Evolutionary conservation across 768 basidiomycete species (phyloP), one percentile per base, ranked within the genome.

Genomic region (Amanita rimosa): DNA sequence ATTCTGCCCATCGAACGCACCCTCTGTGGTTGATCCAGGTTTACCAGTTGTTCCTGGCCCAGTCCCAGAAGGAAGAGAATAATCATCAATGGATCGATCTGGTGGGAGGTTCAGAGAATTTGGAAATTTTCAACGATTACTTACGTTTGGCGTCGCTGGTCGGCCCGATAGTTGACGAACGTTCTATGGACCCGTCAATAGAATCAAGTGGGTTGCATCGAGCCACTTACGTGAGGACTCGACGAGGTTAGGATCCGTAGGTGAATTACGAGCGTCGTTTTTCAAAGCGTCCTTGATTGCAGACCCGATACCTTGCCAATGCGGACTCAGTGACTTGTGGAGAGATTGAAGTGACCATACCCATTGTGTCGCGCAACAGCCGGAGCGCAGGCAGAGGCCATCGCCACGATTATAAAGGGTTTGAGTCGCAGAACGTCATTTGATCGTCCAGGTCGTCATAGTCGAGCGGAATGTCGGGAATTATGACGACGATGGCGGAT

Each of bases 11-110:
- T 55, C 35, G 17, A 53, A 31, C 22, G 50, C 51, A 51, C 53
- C 51, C 4, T 42, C 47, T 8, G 27, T 11, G 16, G 50, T 49
- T 9, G 52, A 40, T 2, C 27, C 26, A 6, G 49, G 43, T 37
- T 57, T 56, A 1, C 57, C 57, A 0, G 53, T 48, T 0, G 57
- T 59, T 6, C 57, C 57, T 13, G 53, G 50, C 2, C 58, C 60
- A 6, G 57, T 57, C 7, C 57, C 58, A 26, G 54, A 29, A n/a
- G 57, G 58, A 13, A 59, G 46, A 17, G 27, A 6, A 17, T 42
- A 24, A 11, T 17, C 13, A 0, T n/a, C 44, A 4, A 33, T 19
- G 21, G 31, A 26, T 19, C 34, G 24, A n/a, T 17, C 19, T 33
- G 31, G 19, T 14, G 9, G 17, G 17, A 19, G 9, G 16, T 38